Evolutionary conservation across 164 flowering plant species (phyloP).

Genomic region (Buxus sempervirens): DNA sequence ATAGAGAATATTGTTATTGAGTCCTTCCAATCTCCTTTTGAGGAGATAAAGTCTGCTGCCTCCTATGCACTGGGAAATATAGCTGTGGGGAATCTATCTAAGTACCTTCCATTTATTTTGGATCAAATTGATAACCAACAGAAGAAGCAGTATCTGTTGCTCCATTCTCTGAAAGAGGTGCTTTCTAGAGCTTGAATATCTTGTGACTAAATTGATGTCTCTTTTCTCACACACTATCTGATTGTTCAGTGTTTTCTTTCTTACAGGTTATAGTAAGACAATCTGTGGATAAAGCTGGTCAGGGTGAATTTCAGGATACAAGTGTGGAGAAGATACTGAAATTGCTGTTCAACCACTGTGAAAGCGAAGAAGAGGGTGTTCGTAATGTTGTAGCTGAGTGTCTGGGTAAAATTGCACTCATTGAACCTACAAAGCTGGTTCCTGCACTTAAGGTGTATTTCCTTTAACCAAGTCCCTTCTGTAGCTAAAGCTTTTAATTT

Average conservation of each 20-base stretch:
- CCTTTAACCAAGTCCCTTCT: background rate
- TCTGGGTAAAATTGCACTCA: slow-evolving; percentile 95
- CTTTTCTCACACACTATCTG: background rate
- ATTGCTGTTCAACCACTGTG: slow-evolving; percentile 92
- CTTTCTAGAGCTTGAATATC: background rate
- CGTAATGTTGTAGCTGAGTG: slow-evolving; percentile 99
- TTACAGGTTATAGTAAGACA: slow-evolving; percentile 97
- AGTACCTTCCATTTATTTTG: slow-evolving; percentile 88
- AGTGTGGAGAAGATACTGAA: slow-evolving; percentile 91
- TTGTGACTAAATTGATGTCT: background rate
- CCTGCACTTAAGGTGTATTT: slow-evolving; percentile 91
- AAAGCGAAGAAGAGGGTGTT: slow-evolving; percentile 99
- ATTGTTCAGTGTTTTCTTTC: background rate
- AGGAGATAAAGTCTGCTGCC: slow-evolving; percentile 98
- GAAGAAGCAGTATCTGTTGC: slow-evolving; percentile 91
- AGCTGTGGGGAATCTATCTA: slow-evolving; percentile 94
- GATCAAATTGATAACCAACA: slow-evolving; percentile 99
- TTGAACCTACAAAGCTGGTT: slow-evolving; percentile 88
- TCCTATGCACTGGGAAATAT: slow-evolving; percentile 99
- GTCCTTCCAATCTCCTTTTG: slow-evolving; percentile 96
- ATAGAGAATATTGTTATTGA: slow-evolving; percentile 92
- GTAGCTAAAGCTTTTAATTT: background rate
- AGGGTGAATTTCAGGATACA: slow-evolving; percentile 73
- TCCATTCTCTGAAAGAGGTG: slow-evolving; percentile 99
- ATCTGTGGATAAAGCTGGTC: slow-evolving; percentile 73